Evolutionary conservation across 1,139 yeast genomes (phyloP).

Genomic region (Yamadazyma conglobata): DNA sequence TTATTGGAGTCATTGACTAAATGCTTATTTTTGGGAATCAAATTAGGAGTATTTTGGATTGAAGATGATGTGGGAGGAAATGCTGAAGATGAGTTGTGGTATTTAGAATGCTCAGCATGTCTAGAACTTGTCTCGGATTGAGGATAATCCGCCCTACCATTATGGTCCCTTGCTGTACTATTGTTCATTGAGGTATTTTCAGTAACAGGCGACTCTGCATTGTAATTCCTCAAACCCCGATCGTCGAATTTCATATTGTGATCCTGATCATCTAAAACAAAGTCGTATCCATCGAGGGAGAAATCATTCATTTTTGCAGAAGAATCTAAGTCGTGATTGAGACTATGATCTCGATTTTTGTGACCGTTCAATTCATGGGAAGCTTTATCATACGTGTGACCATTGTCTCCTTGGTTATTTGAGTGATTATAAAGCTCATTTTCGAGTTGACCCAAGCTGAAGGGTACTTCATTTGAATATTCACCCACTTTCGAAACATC

Average conservation of each 20-base stretch:
- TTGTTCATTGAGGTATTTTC: no score
- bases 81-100: slow-evolving; percentile 24
- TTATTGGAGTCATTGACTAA: slow-evolving; percentile 7
- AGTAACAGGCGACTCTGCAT: no score
- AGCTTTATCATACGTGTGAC: no score
- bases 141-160: neutral
- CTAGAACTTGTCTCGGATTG: no score
- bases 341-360: neutral
- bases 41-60: slow-evolving; percentile 13
- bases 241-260: no score
- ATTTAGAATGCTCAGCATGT: no score
- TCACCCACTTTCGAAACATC: slow-evolving; percentile 3
- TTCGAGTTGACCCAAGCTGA: slow-evolving; percentile 26
- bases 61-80: slow-evolving; percentile 26
- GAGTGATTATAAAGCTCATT: slow-evolving; percentile 19
- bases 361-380: neutral
- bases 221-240: no score
- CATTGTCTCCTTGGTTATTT: neutral
- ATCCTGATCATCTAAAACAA: slow-evolving; percentile 7
- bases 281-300: slow-evolving; percentile 13
- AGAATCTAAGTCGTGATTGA: slow-evolving; percentile 2
- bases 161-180: no score
- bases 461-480: slow-evolving; percentile 22
- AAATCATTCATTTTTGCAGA: slow-evolving; percentile 9
- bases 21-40: slow-evolving; percentile 10